Conservation (phyloP, 2,329 filamentous ascomycete species). For the Fusarium humuli region DNA sequence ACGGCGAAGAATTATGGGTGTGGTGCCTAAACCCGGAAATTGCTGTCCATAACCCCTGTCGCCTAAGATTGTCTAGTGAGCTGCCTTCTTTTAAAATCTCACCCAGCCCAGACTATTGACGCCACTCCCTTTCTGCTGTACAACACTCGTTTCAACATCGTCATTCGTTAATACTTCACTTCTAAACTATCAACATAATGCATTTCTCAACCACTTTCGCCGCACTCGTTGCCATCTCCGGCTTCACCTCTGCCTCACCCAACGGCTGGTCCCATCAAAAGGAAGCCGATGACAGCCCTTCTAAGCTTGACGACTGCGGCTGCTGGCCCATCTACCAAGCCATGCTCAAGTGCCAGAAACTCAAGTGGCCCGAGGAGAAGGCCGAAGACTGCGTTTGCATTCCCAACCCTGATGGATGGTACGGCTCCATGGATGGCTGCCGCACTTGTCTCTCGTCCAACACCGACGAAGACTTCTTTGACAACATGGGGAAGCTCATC, state of each 20-base stretch:
- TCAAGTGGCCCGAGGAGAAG: slow-evolving; percentile 23
- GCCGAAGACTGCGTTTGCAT: slow-evolving; percentile 35
- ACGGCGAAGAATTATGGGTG: not conserved
- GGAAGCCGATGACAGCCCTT: slow-evolving; percentile 32
- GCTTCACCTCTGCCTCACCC: slow-evolving; percentile 23
- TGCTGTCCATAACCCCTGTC: not conserved
- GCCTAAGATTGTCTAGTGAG: not conserved
- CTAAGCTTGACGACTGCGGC: slow-evolving; percentile 39
- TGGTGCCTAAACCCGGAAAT: slow-evolving; percentile 1
- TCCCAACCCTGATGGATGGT: slow-evolving; percentile 36
- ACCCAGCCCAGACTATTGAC: not conserved
- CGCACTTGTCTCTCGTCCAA: slow-evolving; percentile 32
- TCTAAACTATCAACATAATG: slow-evolving; percentile 3
- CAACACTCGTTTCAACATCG: slow-evolving; percentile 1
- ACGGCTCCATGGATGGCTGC: slow-evolving; percentile 38
- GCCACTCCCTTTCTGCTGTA: not conserved
- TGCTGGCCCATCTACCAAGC: slow-evolving; percentile 41
- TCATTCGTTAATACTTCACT: not conserved
- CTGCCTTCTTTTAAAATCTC: not conserved
- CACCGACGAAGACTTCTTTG: slow-evolving; percentile 31
- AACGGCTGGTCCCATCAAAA: slow-evolving; percentile 40
- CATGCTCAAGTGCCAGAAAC: slow-evolving; percentile 36
- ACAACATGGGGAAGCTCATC: slow-evolving; percentile 29
- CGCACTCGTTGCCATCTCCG: slow-evolving; percentile 13
- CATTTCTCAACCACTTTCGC: slow-evolving; percentile 3